phyloP scores from a whole-genome alignment of 192 early-diverging fungal species.

The Coemansia biformis region DNA sequence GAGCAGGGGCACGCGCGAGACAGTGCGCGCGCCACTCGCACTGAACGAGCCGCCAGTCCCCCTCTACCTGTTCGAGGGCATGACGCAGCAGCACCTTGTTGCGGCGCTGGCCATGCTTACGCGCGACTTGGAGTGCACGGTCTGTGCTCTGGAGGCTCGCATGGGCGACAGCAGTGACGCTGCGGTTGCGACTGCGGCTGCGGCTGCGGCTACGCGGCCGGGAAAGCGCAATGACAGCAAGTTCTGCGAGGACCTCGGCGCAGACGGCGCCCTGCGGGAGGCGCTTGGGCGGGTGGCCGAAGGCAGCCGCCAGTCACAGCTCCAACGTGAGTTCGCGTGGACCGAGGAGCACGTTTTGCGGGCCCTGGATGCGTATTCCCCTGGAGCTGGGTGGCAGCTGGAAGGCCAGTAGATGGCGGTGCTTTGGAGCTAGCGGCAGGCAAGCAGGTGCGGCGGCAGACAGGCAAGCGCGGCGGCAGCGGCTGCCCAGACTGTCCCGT shows the following conservation, averaged over 20 bases:
- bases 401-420: neutral
- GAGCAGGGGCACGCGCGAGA: slow-evolving; percentile 6
- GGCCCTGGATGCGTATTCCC: slow-evolving; percentile 31
- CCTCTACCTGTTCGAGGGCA: slow-evolving; percentile 39
- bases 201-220: too few relatives aligned
- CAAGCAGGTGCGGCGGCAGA: too few relatives aligned
- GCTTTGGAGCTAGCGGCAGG: too few relatives aligned
- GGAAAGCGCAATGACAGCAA: slow-evolving; percentile 32
- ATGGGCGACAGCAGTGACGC: slow-evolving; percentile 1
- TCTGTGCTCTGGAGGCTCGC: slow-evolving; percentile 24
- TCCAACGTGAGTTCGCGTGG: slow-evolving; percentile 27
- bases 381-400: slow-evolving; percentile 1
- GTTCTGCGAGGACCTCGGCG: slow-evolving; percentile 14
- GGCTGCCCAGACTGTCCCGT: too few relatives aligned
- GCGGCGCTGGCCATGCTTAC: slow-evolving; percentile 40
- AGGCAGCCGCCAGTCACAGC: neutral
- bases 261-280: slow-evolving; percentile 15
- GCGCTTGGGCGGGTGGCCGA: slow-evolving; percentile 23
- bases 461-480: too few relatives aligned
- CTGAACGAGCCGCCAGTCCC: slow-evolving; percentile 47
- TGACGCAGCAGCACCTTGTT: slow-evolving; percentile 36
- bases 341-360: slow-evolving; percentile 29
- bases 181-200: too few relatives aligned
- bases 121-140: slow-evolving; percentile 39
- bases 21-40: slow-evolving; percentile 17